A percentile compares a stretch with the other conserved stretches of the same genome.
Evolutionary conservation across 352 stramenopile genomes (phyloP).

Genomic region (Plasmopara muralis): DNA sequence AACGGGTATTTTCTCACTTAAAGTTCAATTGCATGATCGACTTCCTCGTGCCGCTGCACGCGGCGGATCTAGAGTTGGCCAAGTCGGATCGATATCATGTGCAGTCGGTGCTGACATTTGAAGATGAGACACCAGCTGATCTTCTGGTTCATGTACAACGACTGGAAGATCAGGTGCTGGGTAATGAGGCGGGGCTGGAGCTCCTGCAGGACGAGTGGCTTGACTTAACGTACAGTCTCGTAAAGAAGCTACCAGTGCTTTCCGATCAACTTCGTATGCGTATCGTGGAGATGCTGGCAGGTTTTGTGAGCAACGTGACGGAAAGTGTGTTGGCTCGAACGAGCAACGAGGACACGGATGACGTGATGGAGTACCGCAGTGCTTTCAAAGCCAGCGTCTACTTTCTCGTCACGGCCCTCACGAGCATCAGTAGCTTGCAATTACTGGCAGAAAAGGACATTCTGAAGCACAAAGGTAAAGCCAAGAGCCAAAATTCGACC

Average conservation of each 20-base stretch:
- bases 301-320: constrained; percentile 55
- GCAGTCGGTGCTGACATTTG: constrained; percentile 48
- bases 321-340: constrained; percentile 35
- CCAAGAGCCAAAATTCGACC: constrained; percentile 30
- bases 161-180: constrained; percentile 51
- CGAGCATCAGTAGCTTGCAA: constrained; percentile 41
- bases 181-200: constrained; percentile 42
- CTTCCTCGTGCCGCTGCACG: constrained; percentile 75
- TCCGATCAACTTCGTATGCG: constrained; percentile 48
- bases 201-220: constrained; percentile 56
- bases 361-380: constrained; percentile 36
- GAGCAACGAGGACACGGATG: constrained; percentile 37
- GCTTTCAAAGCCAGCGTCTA: constrained; percentile 66
- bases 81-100: constrained; percentile 66
- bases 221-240: constrained; percentile 67
- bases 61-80: constrained; percentile 65
- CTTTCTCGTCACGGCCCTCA: constrained; percentile 60
- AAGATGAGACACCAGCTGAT: constrained; percentile 42
- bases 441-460: constrained; percentile 53
- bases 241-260: constrained; percentile 54
- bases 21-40: constrained; percentile 26
- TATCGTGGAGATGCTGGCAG: constrained; percentile 54
- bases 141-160: constrained; percentile 35
- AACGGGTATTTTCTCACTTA: not conserved
- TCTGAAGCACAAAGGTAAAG: constrained; percentile 43